These are phyloP conservation scores for Orbilia javanica DNA, from an alignment of 2,329 filamentous ascomycete species.

Conservation along the genomic window DNA sequence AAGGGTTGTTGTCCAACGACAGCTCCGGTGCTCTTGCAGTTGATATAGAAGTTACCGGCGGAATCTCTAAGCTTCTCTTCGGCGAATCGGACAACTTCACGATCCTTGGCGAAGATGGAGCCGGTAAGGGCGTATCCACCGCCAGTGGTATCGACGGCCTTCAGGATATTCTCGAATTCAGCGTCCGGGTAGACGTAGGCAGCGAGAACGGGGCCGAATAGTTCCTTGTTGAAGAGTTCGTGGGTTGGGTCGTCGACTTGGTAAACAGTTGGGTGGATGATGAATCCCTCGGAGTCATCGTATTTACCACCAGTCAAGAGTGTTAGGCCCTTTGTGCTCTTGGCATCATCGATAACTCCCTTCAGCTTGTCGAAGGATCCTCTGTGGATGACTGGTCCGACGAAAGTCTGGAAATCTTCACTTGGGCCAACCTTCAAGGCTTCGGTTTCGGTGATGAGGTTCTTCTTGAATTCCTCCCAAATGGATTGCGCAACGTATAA, in stretches of 20 bases:
- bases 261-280: slow-evolving; percentile 86
- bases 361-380: slow-evolving; percentile 84
- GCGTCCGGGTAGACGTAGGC: slow-evolving; percentile 83
- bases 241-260: slow-evolving; percentile 79
- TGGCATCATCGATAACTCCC: slow-evolving; percentile 80
- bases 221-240: slow-evolving; percentile 79
- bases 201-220: slow-evolving; percentile 83
- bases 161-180: slow-evolving; percentile 64
- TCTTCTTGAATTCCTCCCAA: slow-evolving; percentile 76
- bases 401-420: slow-evolving; percentile 80
- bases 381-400: slow-evolving; percentile 87
- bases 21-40: slow-evolving; percentile 82
- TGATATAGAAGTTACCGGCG: slow-evolving; percentile 88
- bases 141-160: slow-evolving; percentile 66
- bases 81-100: slow-evolving; percentile 75
- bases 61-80: slow-evolving; percentile 79
- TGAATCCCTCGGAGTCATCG: slow-evolving; percentile 83
- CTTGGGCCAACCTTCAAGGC: slow-evolving; percentile 78
- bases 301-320: slow-evolving; percentile 81
- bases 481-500: slow-evolving; percentile 81
- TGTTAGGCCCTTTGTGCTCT: slow-evolving; percentile 73
- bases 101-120: slow-evolving; percentile 79
- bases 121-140: slow-evolving; percentile 82
- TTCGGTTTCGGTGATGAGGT: slow-evolving; percentile 76
- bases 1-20: slow-evolving; percentile 81